A percentile compares a stretch with the other conserved stretches of the same genome.
Evolutionary conservation across 2,329 filamentous ascomycete species (phyloP).

Genomic region (Trichophyton benhamiae): DNA sequence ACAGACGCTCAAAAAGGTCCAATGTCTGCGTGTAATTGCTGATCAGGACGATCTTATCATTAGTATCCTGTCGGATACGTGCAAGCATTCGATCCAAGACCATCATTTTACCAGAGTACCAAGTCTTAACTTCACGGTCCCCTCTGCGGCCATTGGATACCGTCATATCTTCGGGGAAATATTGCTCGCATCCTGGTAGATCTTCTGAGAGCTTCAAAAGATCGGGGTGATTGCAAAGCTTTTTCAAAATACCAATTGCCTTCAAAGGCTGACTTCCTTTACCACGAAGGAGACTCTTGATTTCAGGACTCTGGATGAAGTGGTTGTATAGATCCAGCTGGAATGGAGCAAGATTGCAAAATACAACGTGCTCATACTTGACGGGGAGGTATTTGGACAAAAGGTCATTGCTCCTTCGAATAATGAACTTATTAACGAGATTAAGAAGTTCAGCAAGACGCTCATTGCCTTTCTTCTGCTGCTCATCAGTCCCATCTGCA

Average conservation of each 20-base stretch:
- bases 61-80: slow-evolving; percentile 86
- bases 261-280: slow-evolving; percentile 95
- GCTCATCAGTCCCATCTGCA: slow-evolving; percentile 71
- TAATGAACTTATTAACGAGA: slow-evolving; percentile 96
- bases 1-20: slow-evolving; percentile 85
- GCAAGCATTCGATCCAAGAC: slow-evolving; percentile 97
- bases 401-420: slow-evolving; percentile 93
- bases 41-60: slow-evolving; percentile 98
- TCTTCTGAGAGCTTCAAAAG: slow-evolving; percentile 72
- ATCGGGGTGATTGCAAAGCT: slow-evolving; percentile 96
- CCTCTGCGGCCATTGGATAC: slow-evolving; percentile 77
- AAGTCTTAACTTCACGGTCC: slow-evolving; percentile 82
- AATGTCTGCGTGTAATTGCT: slow-evolving; percentile 97
- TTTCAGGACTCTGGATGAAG: slow-evolving; percentile 91
- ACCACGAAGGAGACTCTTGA: slow-evolving; percentile 78
- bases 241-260: slow-evolving; percentile 92
- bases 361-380: slow-evolving; percentile 98
- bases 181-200: slow-evolving; percentile 71
- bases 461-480: slow-evolving; percentile 71
- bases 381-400: slow-evolving; percentile 93
- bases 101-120: slow-evolving; percentile 97
- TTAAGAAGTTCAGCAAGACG: slow-evolving; percentile 66
- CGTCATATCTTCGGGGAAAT: slow-evolving; percentile 75
- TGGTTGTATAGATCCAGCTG: slow-evolving; percentile 91
- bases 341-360: slow-evolving; percentile 88